Base-by-base conservation (phyloP, 73 alveolate species). In the Symbiodinium natans region DNA sequence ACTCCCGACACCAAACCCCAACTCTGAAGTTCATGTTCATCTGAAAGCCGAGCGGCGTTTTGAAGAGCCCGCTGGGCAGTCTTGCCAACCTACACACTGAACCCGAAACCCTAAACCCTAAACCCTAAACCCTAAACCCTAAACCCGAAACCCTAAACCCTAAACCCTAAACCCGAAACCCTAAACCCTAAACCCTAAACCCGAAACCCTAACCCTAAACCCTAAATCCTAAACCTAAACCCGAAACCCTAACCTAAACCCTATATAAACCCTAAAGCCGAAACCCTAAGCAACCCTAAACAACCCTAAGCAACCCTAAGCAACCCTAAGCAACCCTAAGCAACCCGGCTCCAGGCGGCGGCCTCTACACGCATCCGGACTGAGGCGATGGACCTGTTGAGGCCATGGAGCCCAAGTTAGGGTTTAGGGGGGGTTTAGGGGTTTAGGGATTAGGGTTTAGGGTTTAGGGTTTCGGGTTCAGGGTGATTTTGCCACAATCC, bases 341-440 rank as follows among this genome's bases (percentile, higher is more conserved):
- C n/a, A n/a, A n/a, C n/a, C n/a, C n/a, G n/a, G n/a, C n/a, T n/a
- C 68, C 48, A 88, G 95, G 95, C 95, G 0, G 40, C 95, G 25
- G 71, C 95, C 1, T 88, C 95, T 15, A 80, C 95, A 5, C 63
- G 95, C 38, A 88, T 88, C 42, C 86, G 95, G n/a, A 15, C 42
- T 7, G 95, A 88, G 41, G 95, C 95, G 21, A 43, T 88, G 86
- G 38, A 88, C 46, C 68, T 88, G 31, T 23, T 88, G 43, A 88
- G 95, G 95, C 85, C 29, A 52, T 52, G 6, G 13, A 27, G 29
- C 68, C 68, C 0, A 27, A 27, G 27, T 52, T 52, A 1, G 9
- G 59, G 59, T 46, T 46, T 46, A 2, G 59, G 59, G 17, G 17
- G 59, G 59, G 59, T 46, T 46, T 13, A 46, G 1, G 59, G 59